A percentile compares a stretch with the other conserved stretches of the same genome.
Conservation (phyloP, 768 basidiomycete species). For the Lactifluus piperatus region DNA sequence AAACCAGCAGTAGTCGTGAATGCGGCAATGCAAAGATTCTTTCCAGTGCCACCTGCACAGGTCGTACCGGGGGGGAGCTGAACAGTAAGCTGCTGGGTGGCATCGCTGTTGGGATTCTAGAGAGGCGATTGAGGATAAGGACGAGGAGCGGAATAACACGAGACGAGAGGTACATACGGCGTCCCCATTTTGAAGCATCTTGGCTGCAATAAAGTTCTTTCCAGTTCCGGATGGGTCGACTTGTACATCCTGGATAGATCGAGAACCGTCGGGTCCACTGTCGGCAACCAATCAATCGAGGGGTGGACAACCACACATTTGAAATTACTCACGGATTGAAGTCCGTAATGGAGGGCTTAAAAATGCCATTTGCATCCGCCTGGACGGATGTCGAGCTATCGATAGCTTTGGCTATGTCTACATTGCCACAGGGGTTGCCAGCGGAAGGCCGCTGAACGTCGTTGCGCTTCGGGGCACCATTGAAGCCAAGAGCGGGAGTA, state of each 20-base stretch:
- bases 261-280: constrained; percentile 41
- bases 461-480: constrained; percentile 21
- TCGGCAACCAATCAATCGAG: constrained; percentile 22
- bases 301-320: constrained; percentile 37
- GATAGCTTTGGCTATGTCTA: constrained; percentile 34
- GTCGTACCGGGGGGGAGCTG: constrained; percentile 40
- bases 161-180: constrained; percentile 28
- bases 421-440: constrained; percentile 34
- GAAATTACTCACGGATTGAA: constrained; percentile 38
- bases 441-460: constrained; percentile 27
- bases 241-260: constrained; percentile 33
- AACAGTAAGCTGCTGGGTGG: constrained; percentile 35
- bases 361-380: constrained; percentile 31
- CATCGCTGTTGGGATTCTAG: constrained; percentile 32
- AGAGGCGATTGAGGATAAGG: background rate
- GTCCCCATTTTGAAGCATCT: constrained; percentile 39
- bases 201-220: constrained; percentile 29
- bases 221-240: constrained; percentile 37
- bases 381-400: constrained; percentile 28
- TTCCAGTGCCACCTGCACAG: constrained; percentile 40
- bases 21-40: constrained; percentile 43
- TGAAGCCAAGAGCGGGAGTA: constrained; percentile 33
- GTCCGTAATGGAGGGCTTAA: constrained; percentile 34
- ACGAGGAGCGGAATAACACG: background rate
- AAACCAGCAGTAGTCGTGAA: constrained; percentile 43